Evolutionary conservation across 1,284 basidiomycete species (phyloP), one percentile per base, ranked within the genome.

Genomic region (Melampsora larici-populina): DNA sequence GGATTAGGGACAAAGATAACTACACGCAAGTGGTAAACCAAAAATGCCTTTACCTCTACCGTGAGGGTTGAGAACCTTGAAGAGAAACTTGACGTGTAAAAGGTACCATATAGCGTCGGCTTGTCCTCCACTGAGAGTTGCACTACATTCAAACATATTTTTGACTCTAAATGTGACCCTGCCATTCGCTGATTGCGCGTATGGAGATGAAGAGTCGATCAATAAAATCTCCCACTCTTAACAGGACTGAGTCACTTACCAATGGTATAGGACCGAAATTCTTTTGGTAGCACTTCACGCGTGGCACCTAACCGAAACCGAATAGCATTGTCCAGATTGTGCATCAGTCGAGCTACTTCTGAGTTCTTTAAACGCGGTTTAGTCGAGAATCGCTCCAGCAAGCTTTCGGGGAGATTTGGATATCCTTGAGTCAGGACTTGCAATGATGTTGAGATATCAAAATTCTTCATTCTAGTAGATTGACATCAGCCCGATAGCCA

Each of bases 71-170:
- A 89, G 89, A 7, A 92, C 87, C n/a, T 85, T 88, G 79, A 93
- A 89, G 43, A 91, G 85, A 81, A 93, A 94, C 80, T 90, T 89
- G 1, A 92, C 88, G 79, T 89, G 86, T 11, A 91, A 88, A 81
- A 93, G 90, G 83, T 92, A 93, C 93, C 92, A 94, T 0, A 89
- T 88, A 78, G 91, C 90, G 40, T 88, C 86, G 75, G 66, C n/a
- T 33, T 63, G 64, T 21, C 49, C 64, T 55, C 73, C 73, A 40
- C 66, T 49, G 15, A 76, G 18, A 48, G 73, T 76, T 26, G 66
- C 63, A 62, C 66, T 69, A 48, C 65, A 67, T 69, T 76, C 65
- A 43, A 76, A 76, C 66, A 76, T 55, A 33, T 66, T 43, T 21
- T 68, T 65, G 58, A 76, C 65, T 63, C 17, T 58, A 48, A 76